Percentiles rank a stretch among this genome's conserved stretches.
Evolutionary conservation across 345 rosid species (phyloP).

Genomic region (Rhizophora mangle): DNA sequence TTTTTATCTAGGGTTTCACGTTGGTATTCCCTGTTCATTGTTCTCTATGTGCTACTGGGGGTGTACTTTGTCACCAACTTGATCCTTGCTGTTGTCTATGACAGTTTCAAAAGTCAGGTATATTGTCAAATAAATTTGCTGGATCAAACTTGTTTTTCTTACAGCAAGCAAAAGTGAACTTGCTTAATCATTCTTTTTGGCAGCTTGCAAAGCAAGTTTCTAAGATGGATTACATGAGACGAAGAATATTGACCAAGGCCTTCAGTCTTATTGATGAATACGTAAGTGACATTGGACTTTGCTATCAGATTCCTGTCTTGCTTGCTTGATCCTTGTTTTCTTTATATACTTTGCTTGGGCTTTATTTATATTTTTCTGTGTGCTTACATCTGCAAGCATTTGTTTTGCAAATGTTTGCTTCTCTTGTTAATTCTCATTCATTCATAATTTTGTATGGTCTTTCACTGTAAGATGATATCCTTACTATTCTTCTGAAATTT

Average conservation of each 20-base stretch:
- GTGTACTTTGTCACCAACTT: slow-evolving; percentile 97
- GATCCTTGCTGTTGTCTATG: slow-evolving; percentile 96
- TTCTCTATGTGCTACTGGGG: slow-evolving; percentile 77
- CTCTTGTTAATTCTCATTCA: no score
- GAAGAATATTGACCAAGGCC: slow-evolving; percentile 65
- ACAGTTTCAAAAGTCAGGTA: slow-evolving; percentile 96
- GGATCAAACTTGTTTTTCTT: no score
- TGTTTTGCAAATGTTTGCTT: no score
- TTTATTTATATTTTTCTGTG: slow-evolving; percentile 6
- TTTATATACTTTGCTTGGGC: neutral
- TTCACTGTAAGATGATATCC: no score
- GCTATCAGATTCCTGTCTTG: slow-evolving; percentile 7
- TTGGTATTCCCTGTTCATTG: slow-evolving; percentile 75
- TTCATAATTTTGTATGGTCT: no score
- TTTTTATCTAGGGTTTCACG: slow-evolving; percentile 68
- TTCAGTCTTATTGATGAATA: slow-evolving; percentile 69
- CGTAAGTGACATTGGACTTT: slow-evolving; percentile 46
- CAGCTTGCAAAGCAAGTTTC: slow-evolving; percentile 91
- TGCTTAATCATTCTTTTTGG: slow-evolving; percentile 17
- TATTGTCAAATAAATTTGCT: neutral
- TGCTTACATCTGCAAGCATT: no score
- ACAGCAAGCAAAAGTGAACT: neutral
- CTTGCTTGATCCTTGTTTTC: slow-evolving; percentile 6
- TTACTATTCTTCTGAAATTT: no score
- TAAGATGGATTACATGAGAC: slow-evolving; percentile 68